Conservation (phyloP, 2,329 filamentous ascomycete species). For the Neofusicoccum sp. region DNA sequence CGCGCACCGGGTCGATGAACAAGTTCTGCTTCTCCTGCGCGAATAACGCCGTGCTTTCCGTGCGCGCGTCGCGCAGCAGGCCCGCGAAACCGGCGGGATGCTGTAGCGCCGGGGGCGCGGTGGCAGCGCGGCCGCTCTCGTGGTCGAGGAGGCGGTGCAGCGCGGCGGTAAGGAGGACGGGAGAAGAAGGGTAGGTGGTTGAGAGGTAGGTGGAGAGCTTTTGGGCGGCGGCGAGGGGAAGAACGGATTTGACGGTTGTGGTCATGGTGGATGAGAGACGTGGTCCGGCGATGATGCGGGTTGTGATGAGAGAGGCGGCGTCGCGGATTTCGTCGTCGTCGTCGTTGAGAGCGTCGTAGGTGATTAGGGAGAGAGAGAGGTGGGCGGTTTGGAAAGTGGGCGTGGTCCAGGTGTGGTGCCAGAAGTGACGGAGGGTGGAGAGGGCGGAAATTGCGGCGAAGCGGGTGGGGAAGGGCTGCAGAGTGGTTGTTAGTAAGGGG, state of each 20-base stretch:
- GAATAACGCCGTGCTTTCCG: slow-evolving; percentile 69
- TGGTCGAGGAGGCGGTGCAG: slow-evolving; percentile 22
- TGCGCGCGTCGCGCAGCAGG: slow-evolving; percentile 34
- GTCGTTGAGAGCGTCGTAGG: slow-evolving; percentile 79
- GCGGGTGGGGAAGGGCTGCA: slow-evolving; percentile 63
- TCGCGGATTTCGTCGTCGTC: slow-evolving; percentile 88
- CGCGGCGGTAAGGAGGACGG: slow-evolving; percentile 34
- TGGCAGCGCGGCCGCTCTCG: background rate
- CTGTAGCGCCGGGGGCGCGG: slow-evolving; percentile 23
- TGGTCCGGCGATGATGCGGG: slow-evolving; percentile 42
- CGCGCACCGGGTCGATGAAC: slow-evolving; percentile 80
- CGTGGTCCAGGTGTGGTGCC: background rate
- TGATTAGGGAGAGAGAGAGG: slow-evolving; percentile 46
- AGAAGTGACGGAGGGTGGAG: slow-evolving; percentile 38
- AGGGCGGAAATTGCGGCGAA: slow-evolving; percentile 60
- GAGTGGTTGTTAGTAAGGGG: background rate
- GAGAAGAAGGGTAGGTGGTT: slow-evolving; percentile 33
- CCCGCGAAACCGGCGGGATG: slow-evolving; percentile 16
- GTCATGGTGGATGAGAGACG: background rate
- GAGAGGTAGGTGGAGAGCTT: slow-evolving; percentile 31
- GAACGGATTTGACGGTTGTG: slow-evolving; percentile 30
- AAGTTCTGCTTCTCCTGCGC: slow-evolving; percentile 89
- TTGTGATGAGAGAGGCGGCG: slow-evolving; percentile 54
- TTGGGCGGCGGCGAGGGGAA: slow-evolving; percentile 23
- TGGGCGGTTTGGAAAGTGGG: slow-evolving; percentile 11